Evolutionary conservation across 495 filamentous ascomycete species (phyloP), one percentile per base, ranked within the genome.

Genomic region (Penicillium pulvis): DNA sequence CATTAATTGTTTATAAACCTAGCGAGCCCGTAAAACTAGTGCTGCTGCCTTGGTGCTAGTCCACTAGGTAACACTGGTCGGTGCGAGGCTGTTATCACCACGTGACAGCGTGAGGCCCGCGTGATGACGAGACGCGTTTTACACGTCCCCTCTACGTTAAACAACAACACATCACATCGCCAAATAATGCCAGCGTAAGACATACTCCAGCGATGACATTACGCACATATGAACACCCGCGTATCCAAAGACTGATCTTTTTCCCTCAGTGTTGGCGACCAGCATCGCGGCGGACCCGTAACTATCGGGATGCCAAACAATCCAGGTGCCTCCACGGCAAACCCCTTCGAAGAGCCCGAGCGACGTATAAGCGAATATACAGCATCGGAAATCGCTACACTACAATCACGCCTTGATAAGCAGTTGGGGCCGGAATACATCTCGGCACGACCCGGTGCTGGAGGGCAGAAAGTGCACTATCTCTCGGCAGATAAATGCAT

Each of bases 351-450:
- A 65, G 89, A 92, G 53, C 69, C 75, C 4, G 80, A 80, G 67
- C 84, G 80, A 26, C 83, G 83, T 10, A 82, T 94, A 9, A 87
- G 73, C 60, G 86, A 89, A 63, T 98, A 90, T 72, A 97, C 93
- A 2, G 90, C 92, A n/a, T 75, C 81, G 60, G 87, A 98, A 75
- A 93, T 96, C 44, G 92, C 93, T 10, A 93, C 91, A 0, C 79
- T 99, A 9, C 91, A 96, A 71, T 82, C 83, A 61, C 85, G 89
- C 11, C 84, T 99, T 28, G 88, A 96, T 60, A 94, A 91, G 64
- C 92, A 97, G 65, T 83, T 99, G n/a, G 94, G 94, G 1, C 95
- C 94, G 2, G 95, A 99, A 77, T 98, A 93, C 69, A 87, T 99
- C 47, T 97, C 92, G 2, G 81, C 89, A 6, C 81, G 94, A 64